These are phyloP conservation scores for Nemania sp. DNA, from an alignment of 2,329 filamentous ascomycete genomes.

Conservation along the genomic window DNA sequence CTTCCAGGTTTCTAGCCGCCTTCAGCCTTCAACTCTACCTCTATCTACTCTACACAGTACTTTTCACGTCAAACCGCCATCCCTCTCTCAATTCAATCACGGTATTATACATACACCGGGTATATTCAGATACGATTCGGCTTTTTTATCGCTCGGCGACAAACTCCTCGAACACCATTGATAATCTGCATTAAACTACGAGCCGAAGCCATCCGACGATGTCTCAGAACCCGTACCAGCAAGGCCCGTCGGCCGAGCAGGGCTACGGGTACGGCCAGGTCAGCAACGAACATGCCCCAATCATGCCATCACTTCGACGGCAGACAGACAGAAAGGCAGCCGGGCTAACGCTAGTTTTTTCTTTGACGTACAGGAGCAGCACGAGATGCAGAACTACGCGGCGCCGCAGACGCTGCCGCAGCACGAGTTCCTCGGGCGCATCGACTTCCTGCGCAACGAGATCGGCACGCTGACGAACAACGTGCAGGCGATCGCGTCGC, in stretches of 20 bases:
- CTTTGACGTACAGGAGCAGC: slow-evolving; percentile 48
- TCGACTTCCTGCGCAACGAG: slow-evolving; percentile 74
- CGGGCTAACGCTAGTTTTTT: slow-evolving; percentile 26
- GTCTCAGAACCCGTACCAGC: slow-evolving; percentile 76
- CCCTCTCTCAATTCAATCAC: background rate
- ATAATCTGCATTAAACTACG: background rate
- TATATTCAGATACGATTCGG: background rate
- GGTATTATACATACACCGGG: background rate
- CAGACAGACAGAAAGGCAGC: background rate
- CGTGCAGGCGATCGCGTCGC: slow-evolving; percentile 74
- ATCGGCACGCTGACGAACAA: slow-evolving; percentile 75
- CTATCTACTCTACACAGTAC: background rate
- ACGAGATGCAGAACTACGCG: slow-evolving; percentile 68
- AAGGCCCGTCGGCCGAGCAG: slow-evolving; percentile 61
- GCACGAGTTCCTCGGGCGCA: slow-evolving; percentile 75
- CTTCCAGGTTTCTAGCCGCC: slow-evolving; percentile 7
- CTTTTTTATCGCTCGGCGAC: slow-evolving; percentile 4
- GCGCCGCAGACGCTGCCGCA: slow-evolving; percentile 63
- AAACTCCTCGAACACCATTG: background rate
- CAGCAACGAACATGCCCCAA: slow-evolving; percentile 43
- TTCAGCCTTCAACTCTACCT: slow-evolving; percentile 1
- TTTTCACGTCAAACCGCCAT: slow-evolving; percentile 1
- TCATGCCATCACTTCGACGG: background rate
- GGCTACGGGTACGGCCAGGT: slow-evolving; percentile 61
- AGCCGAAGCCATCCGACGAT: slow-evolving; percentile 54